Evolutionary conservation across 1,284 basidiomycete species (phyloP).

Genomic region (Ganoderma leucocontextum): DNA sequence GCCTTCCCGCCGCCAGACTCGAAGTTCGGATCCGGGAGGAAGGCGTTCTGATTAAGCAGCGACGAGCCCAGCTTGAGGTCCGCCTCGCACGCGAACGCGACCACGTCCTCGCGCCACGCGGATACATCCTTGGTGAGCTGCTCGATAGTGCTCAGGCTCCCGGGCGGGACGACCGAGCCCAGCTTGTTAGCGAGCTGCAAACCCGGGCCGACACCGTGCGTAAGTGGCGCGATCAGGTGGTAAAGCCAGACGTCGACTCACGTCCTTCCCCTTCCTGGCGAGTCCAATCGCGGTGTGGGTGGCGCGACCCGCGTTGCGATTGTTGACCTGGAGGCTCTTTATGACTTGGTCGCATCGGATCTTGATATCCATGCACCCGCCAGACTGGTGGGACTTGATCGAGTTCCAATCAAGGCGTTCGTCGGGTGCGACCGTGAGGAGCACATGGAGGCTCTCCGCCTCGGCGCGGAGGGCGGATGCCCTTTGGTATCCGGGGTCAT

Average conservation of each 20-base stretch:
- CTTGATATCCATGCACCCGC: conserved; percentile 9
- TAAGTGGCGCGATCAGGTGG: neutral
- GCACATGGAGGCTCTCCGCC: conserved; percentile 17
- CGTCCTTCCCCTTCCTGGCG: conserved; percentile 10
- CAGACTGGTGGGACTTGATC: conserved; percentile 13
- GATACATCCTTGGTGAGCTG: conserved; percentile 8
- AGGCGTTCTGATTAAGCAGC: conserved; percentile 13
- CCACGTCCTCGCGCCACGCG: conserved; percentile 13
- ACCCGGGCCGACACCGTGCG: neutral
- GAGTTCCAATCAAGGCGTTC: conserved; percentile 16
- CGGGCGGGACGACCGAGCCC: neutral
- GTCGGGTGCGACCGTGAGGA: neutral
- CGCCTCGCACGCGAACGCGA: conserved; percentile 14
- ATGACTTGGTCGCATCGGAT: conserved; percentile 17
- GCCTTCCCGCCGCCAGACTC: conserved; percentile 9
- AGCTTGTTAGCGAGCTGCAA: conserved; percentile 6
- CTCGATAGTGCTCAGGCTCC: neutral
- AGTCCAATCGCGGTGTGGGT: neutral
- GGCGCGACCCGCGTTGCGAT: conserved; percentile 4
- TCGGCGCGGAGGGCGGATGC: conserved; percentile 8
- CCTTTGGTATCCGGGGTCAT: conserved; percentile 15
- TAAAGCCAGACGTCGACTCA: neutral
- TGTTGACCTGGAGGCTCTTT: conserved; percentile 10
- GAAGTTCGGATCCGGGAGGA: conserved; percentile 17
- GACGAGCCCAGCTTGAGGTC: conserved; percentile 19